These are phyloP conservation scores for Graphium sp. DNA, from an alignment of 2,329 filamentous ascomycete genomes.

Conservation along the genomic window DNA sequence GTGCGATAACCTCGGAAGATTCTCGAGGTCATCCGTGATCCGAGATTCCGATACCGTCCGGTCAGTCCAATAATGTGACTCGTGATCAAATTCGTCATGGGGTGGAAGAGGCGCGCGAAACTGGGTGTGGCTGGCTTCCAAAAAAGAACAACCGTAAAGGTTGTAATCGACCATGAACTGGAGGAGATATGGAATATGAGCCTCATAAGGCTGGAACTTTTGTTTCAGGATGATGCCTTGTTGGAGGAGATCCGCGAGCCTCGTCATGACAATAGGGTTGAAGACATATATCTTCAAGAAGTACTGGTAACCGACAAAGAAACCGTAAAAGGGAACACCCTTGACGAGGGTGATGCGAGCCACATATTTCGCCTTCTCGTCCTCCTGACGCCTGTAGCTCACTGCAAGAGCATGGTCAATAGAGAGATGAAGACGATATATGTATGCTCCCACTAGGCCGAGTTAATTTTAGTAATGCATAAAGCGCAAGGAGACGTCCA, in stretches of 20 bases:
- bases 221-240: constrained; percentile 78
- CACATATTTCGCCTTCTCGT: constrained; percentile 54
- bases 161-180: constrained; percentile 99
- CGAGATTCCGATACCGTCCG: constrained; percentile 39
- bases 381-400: constrained; percentile 59
- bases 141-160: constrained; percentile 80
- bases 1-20: constrained; percentile 70
- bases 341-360: constrained; percentile 86
- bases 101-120: constrained; percentile 66
- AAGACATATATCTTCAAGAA: constrained; percentile 93
- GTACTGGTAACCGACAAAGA: constrained; percentile 77
- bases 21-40: constrained; percentile 35
- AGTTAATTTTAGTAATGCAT: neutral
- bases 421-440: constrained; percentile 62
- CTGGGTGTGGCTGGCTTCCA: constrained; percentile 51
- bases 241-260: constrained; percentile 69
- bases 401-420: constrained; percentile 82
- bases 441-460: constrained; percentile 52
- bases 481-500: too few species aligned
- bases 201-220: constrained; percentile 81
- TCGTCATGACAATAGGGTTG: constrained; percentile 74
- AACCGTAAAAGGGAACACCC: constrained; percentile 90
- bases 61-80: constrained; percentile 64
- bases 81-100: constrained; percentile 40
- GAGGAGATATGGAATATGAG: constrained; percentile 76